Evolutionary conservation across 805 yeast genomes (phyloP), one percentile per base, ranked within the genome.

Genomic region (Lipomyces kockii): DNA sequence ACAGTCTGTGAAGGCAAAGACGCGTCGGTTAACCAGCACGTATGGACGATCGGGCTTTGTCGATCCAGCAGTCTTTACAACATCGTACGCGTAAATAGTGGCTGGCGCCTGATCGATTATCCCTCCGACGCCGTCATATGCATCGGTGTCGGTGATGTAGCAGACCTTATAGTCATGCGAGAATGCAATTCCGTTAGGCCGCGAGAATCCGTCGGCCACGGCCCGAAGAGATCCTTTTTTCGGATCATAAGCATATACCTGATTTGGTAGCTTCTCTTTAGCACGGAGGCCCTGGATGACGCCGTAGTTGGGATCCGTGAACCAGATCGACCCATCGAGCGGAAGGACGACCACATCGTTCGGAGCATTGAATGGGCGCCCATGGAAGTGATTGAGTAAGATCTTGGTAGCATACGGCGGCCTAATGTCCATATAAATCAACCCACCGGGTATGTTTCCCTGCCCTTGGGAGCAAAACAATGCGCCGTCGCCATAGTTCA

Each of bases 121-220:
- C 5, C 64, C 68, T 2, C 72, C 74, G 27, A 57, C 54, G 32
- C 62, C 66, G 11, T 73, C 73, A 43, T 62, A 62, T 1, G 71
- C 70, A 17, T 63, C 52, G 20, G 76, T 74, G 64, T 87, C 87
- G 0, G 89, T 86, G 79, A 86, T 83, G 69, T 82, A 86, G 74
- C 85, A 74, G 29, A 76, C 72, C 34, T 80, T 81, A 2, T 77
- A 78, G 58, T 78, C 80, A 4, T 75, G 76, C 7, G 77, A 72
- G 85, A 88, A 88, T 54, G 85, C 86, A 65, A 88, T 79, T 11
- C 97, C 96, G 75, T 92, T 92, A 12, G 97, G 86, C 58, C 88
- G 87, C 11, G 76, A 77, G 58, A 85, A 77, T 29, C 80, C 77
- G 35, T 82, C 82, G 62, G 82, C 77, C 0, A 83, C 76, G 14